These are phyloP conservation scores for Francoa sonchifolia DNA, from an alignment of 441 rosid species.

Conservation along the genomic window DNA sequence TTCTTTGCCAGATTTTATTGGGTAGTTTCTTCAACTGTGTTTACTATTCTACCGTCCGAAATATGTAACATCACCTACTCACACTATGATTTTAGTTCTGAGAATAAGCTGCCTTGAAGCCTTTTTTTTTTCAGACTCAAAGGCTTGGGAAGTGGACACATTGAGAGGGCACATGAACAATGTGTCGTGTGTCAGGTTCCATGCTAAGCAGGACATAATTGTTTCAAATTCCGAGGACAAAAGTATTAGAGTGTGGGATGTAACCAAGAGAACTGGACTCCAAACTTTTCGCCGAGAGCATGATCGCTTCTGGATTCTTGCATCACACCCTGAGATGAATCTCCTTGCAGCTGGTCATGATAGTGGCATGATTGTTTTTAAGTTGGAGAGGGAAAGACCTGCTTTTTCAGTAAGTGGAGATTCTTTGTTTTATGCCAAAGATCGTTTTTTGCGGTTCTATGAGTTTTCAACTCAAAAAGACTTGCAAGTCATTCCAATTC, in stretches of 20 bases:
- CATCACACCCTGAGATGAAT: constrained; percentile 82
- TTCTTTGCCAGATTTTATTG: too few relatives aligned
- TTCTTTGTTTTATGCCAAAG: constrained; percentile 57
- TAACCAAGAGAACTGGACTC: constrained; percentile 68
- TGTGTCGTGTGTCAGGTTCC: constrained; percentile 81
- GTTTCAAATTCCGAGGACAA: constrained; percentile 85
- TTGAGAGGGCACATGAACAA: constrained; percentile 83
- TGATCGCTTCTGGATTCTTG: constrained; percentile 78
- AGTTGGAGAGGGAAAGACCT: constrained; percentile 81
- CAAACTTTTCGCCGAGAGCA: constrained; percentile 83
- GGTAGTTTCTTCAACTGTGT: too few relatives aligned
- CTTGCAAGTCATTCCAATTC: constrained; percentile 59
- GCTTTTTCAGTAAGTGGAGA: constrained; percentile 77
- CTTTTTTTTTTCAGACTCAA: constrained; percentile 45
- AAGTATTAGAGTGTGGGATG: constrained; percentile 90
- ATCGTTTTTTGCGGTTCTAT: constrained; percentile 59
- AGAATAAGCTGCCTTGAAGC: too few relatives aligned
- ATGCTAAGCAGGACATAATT: constrained; percentile 76
- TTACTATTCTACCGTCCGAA: too few relatives aligned
- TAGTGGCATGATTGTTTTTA: constrained; percentile 87
- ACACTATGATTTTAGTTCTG: too few relatives aligned
- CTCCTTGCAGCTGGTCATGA: constrained; percentile 91
- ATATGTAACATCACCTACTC: too few relatives aligned
- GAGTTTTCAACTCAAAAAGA: constrained; percentile 64
- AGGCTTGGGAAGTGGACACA: constrained; percentile 91